phyloP scores from a whole-genome alignment of 768 basidiomycete genomes.

The Imleria badia region DNA sequence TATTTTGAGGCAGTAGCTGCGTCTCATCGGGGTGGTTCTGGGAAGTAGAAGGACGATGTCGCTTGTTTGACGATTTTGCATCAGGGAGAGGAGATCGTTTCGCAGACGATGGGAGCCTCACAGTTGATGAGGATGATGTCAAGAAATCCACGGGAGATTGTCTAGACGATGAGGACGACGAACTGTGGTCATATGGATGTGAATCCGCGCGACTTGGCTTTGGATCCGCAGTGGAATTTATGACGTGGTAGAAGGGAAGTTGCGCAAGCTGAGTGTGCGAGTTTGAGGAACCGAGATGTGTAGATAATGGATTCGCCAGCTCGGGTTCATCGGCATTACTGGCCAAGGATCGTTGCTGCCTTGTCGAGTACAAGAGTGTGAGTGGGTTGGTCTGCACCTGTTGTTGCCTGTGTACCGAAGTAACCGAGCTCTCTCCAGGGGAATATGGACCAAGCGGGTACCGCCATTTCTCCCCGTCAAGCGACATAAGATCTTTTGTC shows the following conservation, averaged over 20 bases:
- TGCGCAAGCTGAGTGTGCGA: conserved; percentile 9
- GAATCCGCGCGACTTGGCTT: conserved; percentile 10
- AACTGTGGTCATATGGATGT: conserved; percentile 13
- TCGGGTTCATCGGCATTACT: conserved; percentile 10
- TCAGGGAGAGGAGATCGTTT: conserved; percentile 30
- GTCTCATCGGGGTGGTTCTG: conserved; percentile 11
- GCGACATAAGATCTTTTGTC: conserved; percentile 80
- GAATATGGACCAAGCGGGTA: conserved; percentile 24
- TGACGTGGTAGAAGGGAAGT: conserved; percentile 19
- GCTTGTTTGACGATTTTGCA: conserved; percentile 32
- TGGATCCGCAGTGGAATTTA: conserved; percentile 8
- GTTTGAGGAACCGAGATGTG: conserved; percentile 3
- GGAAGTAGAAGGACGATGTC: conserved; percentile 27
- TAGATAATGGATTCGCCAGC: conserved; percentile 1
- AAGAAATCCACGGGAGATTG: conserved; percentile 24
- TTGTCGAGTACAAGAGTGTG: conserved; percentile 17
- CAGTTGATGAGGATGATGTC: conserved; percentile 12
- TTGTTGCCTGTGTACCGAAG: conserved; percentile 12
- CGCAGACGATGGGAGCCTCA: conserved; percentile 14
- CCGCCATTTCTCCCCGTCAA: conserved; percentile 49
- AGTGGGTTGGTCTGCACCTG: conserved; percentile 20
- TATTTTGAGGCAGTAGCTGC: conserved; percentile 11
- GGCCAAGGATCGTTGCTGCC: conserved; percentile 13
- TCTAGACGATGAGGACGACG: conserved; percentile 31
- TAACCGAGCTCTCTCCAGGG: conserved; percentile 3